phyloP scores from a whole-genome alignment of 352 stramenopile genomes.

The Bremia lactucae region DNA sequence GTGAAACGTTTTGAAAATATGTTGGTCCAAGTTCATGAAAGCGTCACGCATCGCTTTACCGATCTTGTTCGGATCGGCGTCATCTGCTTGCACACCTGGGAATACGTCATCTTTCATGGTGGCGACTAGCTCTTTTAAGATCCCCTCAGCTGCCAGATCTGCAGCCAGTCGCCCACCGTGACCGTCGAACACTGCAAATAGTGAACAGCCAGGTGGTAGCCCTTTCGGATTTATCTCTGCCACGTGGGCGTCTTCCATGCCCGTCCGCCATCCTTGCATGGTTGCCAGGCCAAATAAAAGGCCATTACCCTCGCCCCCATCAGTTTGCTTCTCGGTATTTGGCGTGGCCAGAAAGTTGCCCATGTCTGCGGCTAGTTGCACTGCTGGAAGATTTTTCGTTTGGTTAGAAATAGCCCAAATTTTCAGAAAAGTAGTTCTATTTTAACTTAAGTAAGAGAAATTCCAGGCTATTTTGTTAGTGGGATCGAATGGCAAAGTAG shows the following conservation, averaged over 20 bases:
- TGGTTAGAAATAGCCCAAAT: not conserved
- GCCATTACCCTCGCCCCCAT: conserved; percentile 35
- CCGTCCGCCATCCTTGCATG: conserved; percentile 79
- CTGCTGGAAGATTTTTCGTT: not conserved
- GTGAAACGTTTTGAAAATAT: conserved; percentile 44
- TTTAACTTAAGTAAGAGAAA: not conserved
- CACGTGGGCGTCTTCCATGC: conserved; percentile 77
- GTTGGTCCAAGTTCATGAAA: conserved; percentile 54
- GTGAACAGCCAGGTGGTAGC: conserved; percentile 35
- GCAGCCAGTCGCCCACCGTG: conserved; percentile 55
- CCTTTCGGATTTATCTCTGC: conserved; percentile 32
- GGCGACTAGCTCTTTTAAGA: conserved; percentile 28
- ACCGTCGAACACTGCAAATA: conserved; percentile 78
- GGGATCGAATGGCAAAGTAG: conserved; percentile 67
- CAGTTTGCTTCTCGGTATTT: conserved; percentile 70
- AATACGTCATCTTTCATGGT: conserved; percentile 32
- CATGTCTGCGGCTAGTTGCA: conserved; percentile 36
- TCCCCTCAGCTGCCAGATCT: conserved; percentile 32
- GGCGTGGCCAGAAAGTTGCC: conserved; percentile 73
- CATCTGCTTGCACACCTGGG: conserved; percentile 16
- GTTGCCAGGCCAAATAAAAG: conserved; percentile 52
- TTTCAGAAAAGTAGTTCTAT: not conserved
- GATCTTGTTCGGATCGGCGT: conserved; percentile 38
- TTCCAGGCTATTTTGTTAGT: conserved; percentile 17
- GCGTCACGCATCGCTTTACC: conserved; percentile 45